Evolutionary conservation across 225 moss, liverwort and hornwort genomes (phyloP).

Genomic region (Neckera pumila): DNA sequence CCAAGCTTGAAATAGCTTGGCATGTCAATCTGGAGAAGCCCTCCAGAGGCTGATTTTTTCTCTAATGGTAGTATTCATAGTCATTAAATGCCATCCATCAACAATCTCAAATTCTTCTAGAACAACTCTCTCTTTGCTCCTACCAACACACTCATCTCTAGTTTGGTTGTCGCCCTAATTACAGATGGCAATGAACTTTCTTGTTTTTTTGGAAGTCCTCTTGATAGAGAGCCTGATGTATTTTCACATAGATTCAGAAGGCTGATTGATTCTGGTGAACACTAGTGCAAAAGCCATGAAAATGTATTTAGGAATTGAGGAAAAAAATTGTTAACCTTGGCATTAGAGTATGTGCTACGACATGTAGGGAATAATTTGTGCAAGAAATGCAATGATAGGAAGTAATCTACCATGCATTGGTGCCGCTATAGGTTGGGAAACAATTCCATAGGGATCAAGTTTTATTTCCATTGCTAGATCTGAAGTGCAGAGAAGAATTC

Average conservation of each 20-base stretch:
- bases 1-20: no score
- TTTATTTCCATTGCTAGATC: neutral
- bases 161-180: neutral
- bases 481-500: neutral
- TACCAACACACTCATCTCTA: neutral
- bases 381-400: neutral
- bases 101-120: neutral
- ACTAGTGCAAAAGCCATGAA: fast-evolving
- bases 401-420: neutral
- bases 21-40: no score
- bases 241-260: fast-evolving
- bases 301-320: neutral
- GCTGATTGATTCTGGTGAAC: no score
- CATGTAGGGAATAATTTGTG: neutral
- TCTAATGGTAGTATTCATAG: neutral
- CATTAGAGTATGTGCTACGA: fast-evolving
- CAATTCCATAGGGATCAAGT: no score
- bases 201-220: fast-evolving
- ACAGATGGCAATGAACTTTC: fast-evolving
- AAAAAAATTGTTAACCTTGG: neutral
- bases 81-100: neutral
- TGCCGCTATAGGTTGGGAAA: fast-evolving
- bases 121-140: no score
- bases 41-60: no score
- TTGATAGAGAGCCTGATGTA: fast-evolving